Evolutionary conservation across 2,329 filamentous ascomycete genomes (phyloP), one percentile per base, ranked within the genome.

Genomic region (Beauveria australis): DNA sequence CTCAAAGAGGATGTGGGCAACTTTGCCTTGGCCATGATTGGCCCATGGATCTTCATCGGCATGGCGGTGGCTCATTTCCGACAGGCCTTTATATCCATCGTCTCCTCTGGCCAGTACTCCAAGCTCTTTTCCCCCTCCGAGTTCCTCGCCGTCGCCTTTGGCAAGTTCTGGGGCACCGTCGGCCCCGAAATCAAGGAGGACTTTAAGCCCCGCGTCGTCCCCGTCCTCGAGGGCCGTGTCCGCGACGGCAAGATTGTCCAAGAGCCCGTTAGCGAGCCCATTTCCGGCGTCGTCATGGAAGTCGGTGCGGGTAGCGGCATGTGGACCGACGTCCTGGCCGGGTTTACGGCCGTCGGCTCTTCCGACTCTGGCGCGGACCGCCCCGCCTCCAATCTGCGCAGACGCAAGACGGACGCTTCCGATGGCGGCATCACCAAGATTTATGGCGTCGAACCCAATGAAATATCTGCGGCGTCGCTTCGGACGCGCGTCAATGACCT

Each of bases 401-500:
- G 48, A 41, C 70, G 74, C 52, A 73, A 67, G 2, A 75, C 70
- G 63, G 73, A 16, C 18, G 65, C 64, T 41, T 64, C 66, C 14
- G 58, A 59, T 18, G 60, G 53, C 18, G 65, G 61, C n/a, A 64
- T 82, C 59, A 76, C 71, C 37, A 77, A 75, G 37, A 74, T 89
- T 48, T 87, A 83, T 66, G 86, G 85, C 59, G 78, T 89, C 5
- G 86, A 89, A 72, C 86, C 86, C 3, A 88, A 87, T 68, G 59
- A 69, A 0, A 77, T 75, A 41, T 80, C 82, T 59, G 81, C 86
- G 64, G 69, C 68, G 0, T 70, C 70, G 5, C 72, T 89, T 56
- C 71, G 74, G 1, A 67, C 70, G 44, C 78, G 77, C 24, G 76
- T 86, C 4, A 67, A 71, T 12, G 76, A 77, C 1, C 77, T 82